Base-by-base conservation (phyloP, 2,329 filamentous ascomycete genomes). In the Fusarium decemcellulare region DNA sequence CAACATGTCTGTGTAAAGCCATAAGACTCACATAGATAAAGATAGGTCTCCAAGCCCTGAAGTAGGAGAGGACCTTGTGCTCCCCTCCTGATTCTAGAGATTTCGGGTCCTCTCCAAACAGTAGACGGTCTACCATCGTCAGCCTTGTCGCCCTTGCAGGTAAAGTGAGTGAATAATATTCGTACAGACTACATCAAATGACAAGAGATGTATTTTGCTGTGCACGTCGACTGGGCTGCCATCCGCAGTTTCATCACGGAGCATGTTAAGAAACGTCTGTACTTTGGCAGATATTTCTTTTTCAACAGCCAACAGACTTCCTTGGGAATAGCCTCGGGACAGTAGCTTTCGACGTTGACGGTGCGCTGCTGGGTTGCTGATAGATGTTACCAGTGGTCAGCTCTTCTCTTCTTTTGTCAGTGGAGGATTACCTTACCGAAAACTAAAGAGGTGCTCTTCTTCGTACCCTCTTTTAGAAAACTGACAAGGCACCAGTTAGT, bases 171-270 rank as follows among this genome's bases (percentile, higher is more conserved):
- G 9, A 12, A 15, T 5, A 23, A 4, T 43, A 5, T 46, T 37
- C 53, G 8, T 32, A 57, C 53, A 57, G 32, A 57, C 34, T n/a
- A 57, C 42, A 30, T 57, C 53, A 39, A 57, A 57, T 39, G 30
- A 47, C 18, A 46, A 39, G 15, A 39, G 43, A 48, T 57, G 43
- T 5, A 47, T 16, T 18, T 8, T 12, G 34, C 16, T 47, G 43
- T 46, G 18, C 11, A 46, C 11, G 8, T 50, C 47, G 1, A 50
- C n/a, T 29, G 47, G 47, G 7, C 4, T 29, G 6, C 42, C 30
- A 39, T 57, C 53, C n/a, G n/a, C 34, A 9, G 43, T 27, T 30
- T 37, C 30, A 8, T 39, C 39, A 32, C n/a, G 12, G 18, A 36
- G n/a, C 8, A 27, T 8, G 23, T 48, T 8, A 18, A 57, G 53